Conservation (phyloP, 495 filamentous ascomycete genomes). For the Annulohypoxylon stygium region DNA sequence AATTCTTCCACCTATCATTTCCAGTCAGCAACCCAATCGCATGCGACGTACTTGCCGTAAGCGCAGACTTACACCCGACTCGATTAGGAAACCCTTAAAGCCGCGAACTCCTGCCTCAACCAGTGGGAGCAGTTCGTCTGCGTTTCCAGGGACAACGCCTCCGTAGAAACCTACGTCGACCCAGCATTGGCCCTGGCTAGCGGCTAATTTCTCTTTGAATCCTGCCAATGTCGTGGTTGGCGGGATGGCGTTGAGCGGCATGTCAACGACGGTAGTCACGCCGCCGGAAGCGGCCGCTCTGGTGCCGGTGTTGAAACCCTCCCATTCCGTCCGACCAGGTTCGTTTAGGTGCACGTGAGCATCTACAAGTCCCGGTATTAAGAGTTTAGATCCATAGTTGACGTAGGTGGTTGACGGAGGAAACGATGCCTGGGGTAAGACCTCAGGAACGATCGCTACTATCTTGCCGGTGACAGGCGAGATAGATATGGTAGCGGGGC, state of each 20-base stretch:
- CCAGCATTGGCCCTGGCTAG: slow-evolving; percentile 93
- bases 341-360: slow-evolving; percentile 99
- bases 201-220: slow-evolving; percentile 85
- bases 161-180: slow-evolving; percentile 99
- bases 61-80: slow-evolving; percentile 82
- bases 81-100: slow-evolving; percentile 98
- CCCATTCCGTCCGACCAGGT: slow-evolving; percentile 97
- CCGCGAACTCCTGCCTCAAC: slow-evolving; percentile 89
- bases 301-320: slow-evolving; percentile 95
- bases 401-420: slow-evolving; percentile 77
- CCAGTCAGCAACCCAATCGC: slow-evolving; percentile 9
- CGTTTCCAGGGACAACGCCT: slow-evolving; percentile 93
- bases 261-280: slow-evolving; percentile 98
- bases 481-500: slow-evolving; percentile 79
- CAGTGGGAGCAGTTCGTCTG: slow-evolving; percentile 79
- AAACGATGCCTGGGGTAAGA: slow-evolving; percentile 80
- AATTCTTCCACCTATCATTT: slow-evolving; percentile 86
- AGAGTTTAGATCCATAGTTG: slow-evolving; percentile 87
- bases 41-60: slow-evolving; percentile 12
- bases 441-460: slow-evolving; percentile 76
- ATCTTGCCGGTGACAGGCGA: slow-evolving; percentile 87
- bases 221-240: slow-evolving; percentile 91
- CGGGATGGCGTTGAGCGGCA: slow-evolving; percentile 97
- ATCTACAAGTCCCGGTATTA: slow-evolving; percentile 94
- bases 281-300: slow-evolving; percentile 94